Evolutionary conservation across 495 filamentous ascomycete genomes (phyloP).

Genomic region (Parmelia sp.): DNA sequence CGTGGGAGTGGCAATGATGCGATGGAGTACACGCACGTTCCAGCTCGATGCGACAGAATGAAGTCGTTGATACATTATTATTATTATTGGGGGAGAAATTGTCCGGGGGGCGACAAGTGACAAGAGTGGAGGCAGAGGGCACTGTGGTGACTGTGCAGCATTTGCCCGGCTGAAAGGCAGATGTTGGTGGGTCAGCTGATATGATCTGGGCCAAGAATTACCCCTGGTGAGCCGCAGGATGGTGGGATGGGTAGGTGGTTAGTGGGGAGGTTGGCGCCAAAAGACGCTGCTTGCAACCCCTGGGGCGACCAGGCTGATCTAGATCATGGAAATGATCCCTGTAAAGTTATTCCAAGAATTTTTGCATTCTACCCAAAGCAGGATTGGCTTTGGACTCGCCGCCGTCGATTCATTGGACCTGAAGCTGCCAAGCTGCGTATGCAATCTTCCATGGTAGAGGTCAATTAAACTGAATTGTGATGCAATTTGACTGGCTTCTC

Average conservation of each 20-base stretch:
- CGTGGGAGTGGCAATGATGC: not conserved
- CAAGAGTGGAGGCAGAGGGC: too few species aligned
- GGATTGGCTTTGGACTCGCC: not conserved
- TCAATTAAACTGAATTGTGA: too few species aligned
- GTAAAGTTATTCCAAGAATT: slow-evolving; percentile 7
- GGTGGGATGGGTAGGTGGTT: not conserved
- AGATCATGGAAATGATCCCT: not conserved
- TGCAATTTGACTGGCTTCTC: not conserved
- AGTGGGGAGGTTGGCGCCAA: not conserved
- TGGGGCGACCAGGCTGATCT: not conserved
- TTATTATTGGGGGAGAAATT: too few species aligned
- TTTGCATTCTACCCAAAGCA: not conserved
- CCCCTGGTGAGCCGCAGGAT: not conserved
- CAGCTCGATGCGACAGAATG: not conserved
- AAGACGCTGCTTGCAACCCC: not conserved
- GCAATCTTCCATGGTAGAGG: not conserved
- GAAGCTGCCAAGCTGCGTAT: not conserved
- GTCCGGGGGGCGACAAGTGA: too few species aligned
- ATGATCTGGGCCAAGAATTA: not conserved
- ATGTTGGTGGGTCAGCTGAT: too few species aligned
- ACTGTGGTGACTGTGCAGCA: too few species aligned
- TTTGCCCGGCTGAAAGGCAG: not conserved
- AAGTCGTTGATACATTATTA: too few species aligned
- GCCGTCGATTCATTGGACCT: slow-evolving; percentile 5
- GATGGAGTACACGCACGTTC: not conserved